A percentile compares a stretch with the other conserved stretches of the same genome.
Evolutionary conservation across 305 asterid species (phyloP).

Genomic region (Caryopteris hybrid): DNA sequence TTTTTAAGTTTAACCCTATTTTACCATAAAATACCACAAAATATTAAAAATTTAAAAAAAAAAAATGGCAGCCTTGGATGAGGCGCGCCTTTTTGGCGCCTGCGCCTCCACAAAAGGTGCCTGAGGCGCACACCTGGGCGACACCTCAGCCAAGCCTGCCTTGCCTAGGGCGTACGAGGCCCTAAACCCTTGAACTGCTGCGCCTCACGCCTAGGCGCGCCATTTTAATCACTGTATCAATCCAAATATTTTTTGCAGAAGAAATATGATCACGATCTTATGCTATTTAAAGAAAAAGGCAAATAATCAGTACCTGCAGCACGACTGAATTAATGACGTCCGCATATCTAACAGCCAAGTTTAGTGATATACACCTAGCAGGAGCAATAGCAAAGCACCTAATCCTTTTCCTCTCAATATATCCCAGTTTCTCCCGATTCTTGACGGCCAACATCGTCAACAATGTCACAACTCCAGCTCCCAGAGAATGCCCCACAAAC

Average conservation of each 20-base stretch:
- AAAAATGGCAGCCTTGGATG: too few relatives aligned
- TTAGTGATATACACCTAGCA: conserved; percentile 87
- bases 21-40: too few relatives aligned
- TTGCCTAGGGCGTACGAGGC: too few relatives aligned
- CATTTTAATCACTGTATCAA: too few relatives aligned
- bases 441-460: conserved; percentile 79
- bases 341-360: conserved; percentile 94
- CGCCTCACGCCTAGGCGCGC: too few relatives aligned
- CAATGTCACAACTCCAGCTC: conserved; percentile 91
- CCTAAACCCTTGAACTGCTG: too few relatives aligned
- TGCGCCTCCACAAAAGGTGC: too few relatives aligned
- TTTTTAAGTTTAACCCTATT: too few relatives aligned
- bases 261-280: neutral
- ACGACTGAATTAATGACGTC: conserved; percentile 92
- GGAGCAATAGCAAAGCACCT: conserved; percentile 97
- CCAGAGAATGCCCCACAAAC: conserved; percentile 89
- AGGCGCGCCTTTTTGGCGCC: too few relatives aligned
- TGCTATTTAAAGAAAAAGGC: neutral
- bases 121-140: too few relatives aligned
- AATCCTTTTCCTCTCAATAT: conserved; percentile 70
- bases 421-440: conserved; percentile 65
- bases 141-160: too few relatives aligned
- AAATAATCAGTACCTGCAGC: conserved; percentile 62
- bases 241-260: neutral
- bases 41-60: too few relatives aligned